phyloP scores from a whole-genome alignment of 192 early-diverging fungal species.

The Geranomyces michiganensis region DNA sequence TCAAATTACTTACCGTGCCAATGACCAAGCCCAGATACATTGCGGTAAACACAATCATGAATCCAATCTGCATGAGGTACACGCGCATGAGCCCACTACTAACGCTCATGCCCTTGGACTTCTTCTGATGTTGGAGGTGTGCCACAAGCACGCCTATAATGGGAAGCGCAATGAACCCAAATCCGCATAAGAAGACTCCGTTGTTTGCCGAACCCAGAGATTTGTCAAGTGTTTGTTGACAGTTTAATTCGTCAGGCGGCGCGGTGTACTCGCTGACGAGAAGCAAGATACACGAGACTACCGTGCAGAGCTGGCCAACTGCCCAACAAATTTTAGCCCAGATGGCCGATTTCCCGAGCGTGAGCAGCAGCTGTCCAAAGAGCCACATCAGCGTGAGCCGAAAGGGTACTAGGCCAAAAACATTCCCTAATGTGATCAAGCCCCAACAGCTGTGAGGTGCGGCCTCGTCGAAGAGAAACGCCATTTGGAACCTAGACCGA shows the following conservation, averaged over 20 bases:
- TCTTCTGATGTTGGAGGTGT: background rate
- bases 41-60: slow-evolving; percentile 8
- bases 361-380: slow-evolving; percentile 18
- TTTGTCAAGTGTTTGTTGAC: background rate
- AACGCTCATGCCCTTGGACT: background rate
- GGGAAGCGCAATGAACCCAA: slow-evolving; percentile 7
- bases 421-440: background rate
- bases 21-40: background rate
- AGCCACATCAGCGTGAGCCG: slow-evolving; percentile 20
- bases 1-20: background rate
- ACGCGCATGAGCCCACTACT: background rate
- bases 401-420: slow-evolving; percentile 14
- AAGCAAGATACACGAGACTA: background rate
- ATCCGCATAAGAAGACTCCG: slow-evolving; percentile 1
- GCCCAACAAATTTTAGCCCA: slow-evolving; percentile 13
- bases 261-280: slow-evolving; percentile 4
- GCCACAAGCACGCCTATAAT: background rate
- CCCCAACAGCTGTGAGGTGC: background rate
- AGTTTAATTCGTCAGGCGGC: background rate
- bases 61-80: slow-evolving; percentile 12
- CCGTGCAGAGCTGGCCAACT: background rate
- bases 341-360: background rate
- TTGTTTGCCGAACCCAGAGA: slow-evolving; percentile 21
- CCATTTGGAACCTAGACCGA: background rate
- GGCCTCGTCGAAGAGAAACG: slow-evolving; percentile 5